Evolutionary conservation across 805 yeast species (phyloP), one percentile per base, ranked within the genome.

Genomic region (Kurtzmaniella cleridarum): DNA sequence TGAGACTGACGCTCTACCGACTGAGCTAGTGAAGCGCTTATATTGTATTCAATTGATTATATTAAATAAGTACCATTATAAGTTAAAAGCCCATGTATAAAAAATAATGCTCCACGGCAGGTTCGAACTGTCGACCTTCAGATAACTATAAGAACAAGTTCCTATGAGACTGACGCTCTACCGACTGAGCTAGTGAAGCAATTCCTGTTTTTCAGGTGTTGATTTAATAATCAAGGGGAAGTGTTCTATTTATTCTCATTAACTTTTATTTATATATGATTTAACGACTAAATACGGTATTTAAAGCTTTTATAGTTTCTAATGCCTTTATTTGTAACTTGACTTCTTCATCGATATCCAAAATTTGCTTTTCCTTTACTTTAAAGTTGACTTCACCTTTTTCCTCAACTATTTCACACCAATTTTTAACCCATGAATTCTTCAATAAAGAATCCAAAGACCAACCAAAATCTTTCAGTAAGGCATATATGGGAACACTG

Each of bases 81-180:
- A n/a, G n/a, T n/a, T n/a, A n/a, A n/a, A n/a, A n/a, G n/a, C n/a
- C n/a, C 5, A 20, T 20, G 24, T 20, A 5, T 20, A 8, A 5
- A 20, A 20, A 20, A 20, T 5, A 20, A 20, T 64, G 70, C 70
- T 62, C 64, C 68, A 57, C 64, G 70, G 69, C 66, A 64, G 70
- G 68, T 54, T 64, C 70, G 70, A 64, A 64, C 70, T 64, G 66
- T 63, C 70, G 39, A 36, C 39, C 39, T 36, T 36, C 39, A 36
- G 39, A 36, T 36, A 27, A 35, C 38, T 20, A 20, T 20, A 20
- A 20, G 24, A 8, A 5, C 8, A 5, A 26, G 34, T 14, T 26
- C 38, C 38, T 51, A 51, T 51, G 56, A 51, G 56, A 51, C 56
- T 51, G 54, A 51, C 56, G 54, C 56, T 51, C 56, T 51, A 42